Evolutionary conservation across 1,284 basidiomycete genomes (phyloP).

Genomic region (Heterobasidion occidentale): DNA sequence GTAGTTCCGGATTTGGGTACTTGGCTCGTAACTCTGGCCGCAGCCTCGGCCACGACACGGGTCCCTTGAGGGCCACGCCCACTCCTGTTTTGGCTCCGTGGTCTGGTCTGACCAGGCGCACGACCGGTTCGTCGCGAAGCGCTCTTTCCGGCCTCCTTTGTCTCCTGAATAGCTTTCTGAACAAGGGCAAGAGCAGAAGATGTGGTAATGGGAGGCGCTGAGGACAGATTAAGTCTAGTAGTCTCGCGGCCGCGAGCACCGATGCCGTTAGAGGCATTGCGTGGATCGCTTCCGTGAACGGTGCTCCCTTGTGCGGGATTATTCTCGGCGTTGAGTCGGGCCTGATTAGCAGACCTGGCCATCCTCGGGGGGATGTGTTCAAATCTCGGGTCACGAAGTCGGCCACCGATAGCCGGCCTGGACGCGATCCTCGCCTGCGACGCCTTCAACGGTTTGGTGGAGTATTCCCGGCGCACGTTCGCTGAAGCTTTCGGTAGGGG

Average conservation of each 20-base stretch:
- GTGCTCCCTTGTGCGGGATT: not conserved
- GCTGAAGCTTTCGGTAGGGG: not conserved
- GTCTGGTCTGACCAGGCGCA: no score
- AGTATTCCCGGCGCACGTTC: not conserved
- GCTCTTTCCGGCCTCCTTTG: not conserved
- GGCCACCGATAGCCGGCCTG: not conserved
- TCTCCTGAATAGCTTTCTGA: not conserved
- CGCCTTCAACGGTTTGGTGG: not conserved
- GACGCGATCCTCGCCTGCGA: not conserved
- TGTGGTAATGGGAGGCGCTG: not conserved
- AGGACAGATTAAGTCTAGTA: not conserved
- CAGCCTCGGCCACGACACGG: not conserved
- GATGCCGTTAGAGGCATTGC: not conserved
- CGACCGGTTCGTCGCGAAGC: not conserved
- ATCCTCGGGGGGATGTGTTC: not conserved
- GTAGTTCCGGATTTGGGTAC: not conserved
- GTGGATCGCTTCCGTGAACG: not conserved
- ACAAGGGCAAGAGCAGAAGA: not conserved
- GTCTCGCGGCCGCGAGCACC: not conserved
- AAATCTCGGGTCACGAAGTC: not conserved
- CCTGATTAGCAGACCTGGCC: not conserved
- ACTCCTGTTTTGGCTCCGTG: not conserved
- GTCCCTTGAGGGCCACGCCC: no score
- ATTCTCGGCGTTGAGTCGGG: not conserved
- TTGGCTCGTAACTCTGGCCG: not conserved